A percentile compares a stretch with the other conserved stretches of the same genome.
These are phyloP conservation scores for Vinca major DNA, from an alignment of 305 asterid genomes.

Conservation along the genomic window DNA sequence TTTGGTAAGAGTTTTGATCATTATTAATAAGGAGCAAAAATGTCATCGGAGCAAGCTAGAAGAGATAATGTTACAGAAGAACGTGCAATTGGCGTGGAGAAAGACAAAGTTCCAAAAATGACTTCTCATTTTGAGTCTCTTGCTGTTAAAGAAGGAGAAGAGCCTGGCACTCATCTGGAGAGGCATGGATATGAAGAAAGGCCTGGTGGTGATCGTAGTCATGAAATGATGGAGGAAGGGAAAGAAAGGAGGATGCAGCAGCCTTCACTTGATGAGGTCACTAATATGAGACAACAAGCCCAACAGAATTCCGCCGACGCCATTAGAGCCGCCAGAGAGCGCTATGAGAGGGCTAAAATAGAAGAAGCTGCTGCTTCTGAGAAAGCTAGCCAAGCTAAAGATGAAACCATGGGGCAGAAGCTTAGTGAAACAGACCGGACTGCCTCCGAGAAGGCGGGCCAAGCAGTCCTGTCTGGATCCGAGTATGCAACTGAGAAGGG, in stretches of 20 bases:
- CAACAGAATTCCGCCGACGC: constrained; percentile 59
- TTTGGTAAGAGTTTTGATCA: neutral
- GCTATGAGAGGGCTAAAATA: constrained; percentile 38
- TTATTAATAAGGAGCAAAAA: constrained; percentile 3
- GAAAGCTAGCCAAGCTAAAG: constrained; percentile 20
- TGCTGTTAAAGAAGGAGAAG: constrained; percentile 20
- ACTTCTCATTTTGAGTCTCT: constrained; percentile 57
- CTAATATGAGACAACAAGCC: constrained; percentile 38
- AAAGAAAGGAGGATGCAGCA: constrained; percentile 16
- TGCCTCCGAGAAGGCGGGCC: constrained; percentile 8
- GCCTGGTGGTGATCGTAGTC: neutral
- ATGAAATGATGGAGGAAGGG: neutral
- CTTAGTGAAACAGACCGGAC: neutral
- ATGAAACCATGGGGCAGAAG: constrained; percentile 7
- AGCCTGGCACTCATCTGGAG: too few species aligned
- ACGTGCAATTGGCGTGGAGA: constrained; percentile 35
- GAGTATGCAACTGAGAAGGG: constrained; percentile 11
- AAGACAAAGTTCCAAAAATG: constrained; percentile 52
- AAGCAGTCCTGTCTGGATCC: constrained; percentile 19
- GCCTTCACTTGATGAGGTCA: constrained; percentile 47
- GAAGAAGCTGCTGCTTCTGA: constrained; percentile 11
- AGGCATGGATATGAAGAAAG: constrained; percentile 12
- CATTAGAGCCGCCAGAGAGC: constrained; percentile 44
- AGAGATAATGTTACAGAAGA: constrained; percentile 34
- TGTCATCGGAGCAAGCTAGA: constrained; percentile 53